A percentile compares a stretch with the other conserved stretches of the same genome.
Evolutionary conservation across 345 rosid genomes (phyloP).

Genomic region (Pugionium dolabratum): DNA sequence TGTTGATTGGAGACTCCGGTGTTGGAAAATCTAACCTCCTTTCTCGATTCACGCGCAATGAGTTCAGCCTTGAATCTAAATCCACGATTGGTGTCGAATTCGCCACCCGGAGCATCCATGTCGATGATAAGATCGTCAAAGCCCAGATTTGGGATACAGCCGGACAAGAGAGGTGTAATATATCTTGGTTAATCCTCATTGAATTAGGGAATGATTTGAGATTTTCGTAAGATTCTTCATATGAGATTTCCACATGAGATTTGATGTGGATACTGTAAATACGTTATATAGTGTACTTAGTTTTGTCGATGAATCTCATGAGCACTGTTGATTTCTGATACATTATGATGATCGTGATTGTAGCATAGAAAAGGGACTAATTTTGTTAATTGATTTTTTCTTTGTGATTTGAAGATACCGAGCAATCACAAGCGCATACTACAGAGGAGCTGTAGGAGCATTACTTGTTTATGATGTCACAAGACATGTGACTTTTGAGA

Average conservation of each 20-base stretch:
- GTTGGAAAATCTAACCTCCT: slow-evolving; percentile 41
- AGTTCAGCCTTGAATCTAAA: slow-evolving; percentile 74
- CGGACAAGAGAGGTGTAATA: slow-evolving; percentile 66
- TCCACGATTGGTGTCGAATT: slow-evolving; percentile 78
- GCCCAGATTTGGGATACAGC: slow-evolving; percentile 90
- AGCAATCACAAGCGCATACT: slow-evolving; percentile 86
- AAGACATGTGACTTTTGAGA: slow-evolving; percentile 75
- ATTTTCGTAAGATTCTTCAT: background rate
- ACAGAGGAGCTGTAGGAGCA: slow-evolving; percentile 88
- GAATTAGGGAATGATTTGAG: background rate
- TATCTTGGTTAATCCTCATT: background rate
- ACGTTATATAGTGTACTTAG: no score
- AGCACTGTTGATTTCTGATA: no score
- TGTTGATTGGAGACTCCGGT: slow-evolving; percentile 72
- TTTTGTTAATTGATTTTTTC: slow-evolving; percentile 12
- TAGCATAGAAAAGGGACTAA: background rate
- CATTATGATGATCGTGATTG: background rate
- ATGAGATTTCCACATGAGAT: no score
- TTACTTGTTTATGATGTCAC: slow-evolving; percentile 79
- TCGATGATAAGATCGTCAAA: slow-evolving; percentile 70
- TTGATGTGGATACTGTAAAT: no score
- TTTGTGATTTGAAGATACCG: slow-evolving; percentile 49
- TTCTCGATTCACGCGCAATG: slow-evolving; percentile 69
- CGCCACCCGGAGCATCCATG: slow-evolving; percentile 69
- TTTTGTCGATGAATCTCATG: no score